Conservation (phyloP, 345 rosid genomes). For the Corchorus capsularis region DNA sequence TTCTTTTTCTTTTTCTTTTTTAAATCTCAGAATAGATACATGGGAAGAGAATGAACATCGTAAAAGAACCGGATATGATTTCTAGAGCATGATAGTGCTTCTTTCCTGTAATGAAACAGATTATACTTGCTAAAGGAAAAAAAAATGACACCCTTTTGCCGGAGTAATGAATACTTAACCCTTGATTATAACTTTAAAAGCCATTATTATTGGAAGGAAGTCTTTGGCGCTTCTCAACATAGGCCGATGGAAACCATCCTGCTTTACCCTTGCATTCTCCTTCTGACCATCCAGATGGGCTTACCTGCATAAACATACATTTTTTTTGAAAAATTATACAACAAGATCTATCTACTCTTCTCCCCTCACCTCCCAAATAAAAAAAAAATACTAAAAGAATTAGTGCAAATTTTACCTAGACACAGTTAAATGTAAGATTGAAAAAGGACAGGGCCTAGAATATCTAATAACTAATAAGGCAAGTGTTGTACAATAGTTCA, state of each 20-base stretch:
- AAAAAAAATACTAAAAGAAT: background rate
- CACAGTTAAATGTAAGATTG: background rate
- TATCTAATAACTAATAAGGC: background rate
- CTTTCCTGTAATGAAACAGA: background rate
- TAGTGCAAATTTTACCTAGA: background rate
- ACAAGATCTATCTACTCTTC: background rate
- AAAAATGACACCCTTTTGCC: background rate
- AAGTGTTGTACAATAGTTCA: background rate
- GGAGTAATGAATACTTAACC: background rate
- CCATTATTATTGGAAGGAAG: constrained; percentile 58
- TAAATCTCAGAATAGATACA: background rate
- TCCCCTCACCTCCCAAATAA: background rate
- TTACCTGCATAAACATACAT: constrained; percentile 48
- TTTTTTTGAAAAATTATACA: background rate
- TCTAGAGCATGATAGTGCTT: background rate
- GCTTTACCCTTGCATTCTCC: constrained; percentile 95
- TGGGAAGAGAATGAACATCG: constrained; percentile 10
- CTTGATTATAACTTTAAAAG: constrained; percentile 25
- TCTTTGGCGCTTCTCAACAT: constrained; percentile 86
- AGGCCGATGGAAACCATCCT: constrained; percentile 94
- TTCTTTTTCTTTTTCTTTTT: too few relatives aligned
- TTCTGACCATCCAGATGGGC: constrained; percentile 89
- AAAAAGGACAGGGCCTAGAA: background rate
- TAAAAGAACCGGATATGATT: background rate
- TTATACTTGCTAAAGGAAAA: background rate